Conservation (phyloP, 371 early-diverging fungal species). For the Syncephalastrum contaminatum region DNA sequence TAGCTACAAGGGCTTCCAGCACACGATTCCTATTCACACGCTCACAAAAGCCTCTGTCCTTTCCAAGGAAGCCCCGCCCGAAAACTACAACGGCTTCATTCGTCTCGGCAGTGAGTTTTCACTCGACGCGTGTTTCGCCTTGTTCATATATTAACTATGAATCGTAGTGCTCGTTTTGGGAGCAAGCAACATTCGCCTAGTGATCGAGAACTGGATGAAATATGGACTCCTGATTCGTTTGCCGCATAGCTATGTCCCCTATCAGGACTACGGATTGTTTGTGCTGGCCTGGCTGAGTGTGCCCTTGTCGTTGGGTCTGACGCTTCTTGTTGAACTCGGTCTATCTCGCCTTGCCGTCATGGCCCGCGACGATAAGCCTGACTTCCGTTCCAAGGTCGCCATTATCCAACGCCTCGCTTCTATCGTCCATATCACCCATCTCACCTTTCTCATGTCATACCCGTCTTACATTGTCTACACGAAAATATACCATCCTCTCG, state of each 20-base stretch:
- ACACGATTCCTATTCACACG: conserved; percentile 67
- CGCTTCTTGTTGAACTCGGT: conserved; percentile 57
- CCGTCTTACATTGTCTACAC: conserved; percentile 72
- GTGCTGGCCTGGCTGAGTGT: conserved; percentile 52
- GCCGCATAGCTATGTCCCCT: conserved; percentile 57
- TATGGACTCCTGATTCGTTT: conserved; percentile 80
- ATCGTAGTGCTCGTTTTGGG: conserved; percentile 73
- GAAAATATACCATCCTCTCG: conserved; percentile 71
- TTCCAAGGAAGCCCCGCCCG: conserved; percentile 76
- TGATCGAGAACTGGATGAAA: conserved; percentile 87
- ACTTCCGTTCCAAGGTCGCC: conserved; percentile 34
- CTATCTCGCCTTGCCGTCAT: conserved; percentile 33
- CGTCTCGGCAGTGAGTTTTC: conserved; percentile 60
- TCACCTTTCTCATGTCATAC: conserved; percentile 54
- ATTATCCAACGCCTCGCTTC: conserved; percentile 33
- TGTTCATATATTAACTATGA: background rate
- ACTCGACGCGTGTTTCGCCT: background rate
- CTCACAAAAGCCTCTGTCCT: conserved; percentile 60
- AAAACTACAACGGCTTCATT: conserved; percentile 72
- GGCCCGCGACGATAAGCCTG: conserved; percentile 34
- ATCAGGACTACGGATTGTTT: conserved; percentile 55
- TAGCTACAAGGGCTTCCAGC: conserved; percentile 36
- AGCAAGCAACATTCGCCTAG: conserved; percentile 79
- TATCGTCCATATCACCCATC: conserved; percentile 53
- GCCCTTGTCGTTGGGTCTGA: conserved; percentile 49